Percentiles rank a stretch among this genome's conserved stretches.
Conservation (phyloP, 179 eudicot genomes). For the Corrigiola litoralis region DNA sequence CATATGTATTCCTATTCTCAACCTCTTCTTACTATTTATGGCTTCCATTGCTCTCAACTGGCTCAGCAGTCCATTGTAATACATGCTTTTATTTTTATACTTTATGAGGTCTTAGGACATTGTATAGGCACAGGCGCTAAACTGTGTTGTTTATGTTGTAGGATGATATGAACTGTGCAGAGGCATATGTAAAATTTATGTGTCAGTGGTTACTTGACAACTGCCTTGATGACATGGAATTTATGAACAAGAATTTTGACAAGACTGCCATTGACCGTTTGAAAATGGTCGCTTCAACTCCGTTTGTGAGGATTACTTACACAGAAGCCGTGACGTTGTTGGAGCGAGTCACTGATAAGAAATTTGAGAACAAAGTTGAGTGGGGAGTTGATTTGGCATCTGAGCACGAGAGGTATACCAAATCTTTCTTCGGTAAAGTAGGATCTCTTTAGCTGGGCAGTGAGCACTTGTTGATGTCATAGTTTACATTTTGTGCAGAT, state of each 20-base stretch:
- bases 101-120: background rate
- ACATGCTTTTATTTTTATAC: background rate
- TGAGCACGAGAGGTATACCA: constrained; percentile 80
- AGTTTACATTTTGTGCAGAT: constrained; percentile 31
- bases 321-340: constrained; percentile 74
- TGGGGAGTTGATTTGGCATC: constrained; percentile 97
- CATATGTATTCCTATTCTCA: no score
- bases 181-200: constrained; percentile 77
- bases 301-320: constrained; percentile 70
- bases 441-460: background rate
- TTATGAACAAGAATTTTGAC: constrained; percentile 69
- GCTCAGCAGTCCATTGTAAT: no score
- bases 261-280: constrained; percentile 73
- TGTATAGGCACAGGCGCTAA: background rate
- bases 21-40: no score
- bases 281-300: constrained; percentile 66
- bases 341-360: constrained; percentile 59
- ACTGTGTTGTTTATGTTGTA: constrained; percentile 21
- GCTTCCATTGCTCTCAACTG: no score
- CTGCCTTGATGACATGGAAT: constrained; percentile 92
- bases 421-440: background rate
- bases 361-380: constrained; percentile 88
- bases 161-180: constrained; percentile 98
- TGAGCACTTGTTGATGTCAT: background rate
- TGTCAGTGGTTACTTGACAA: constrained; percentile 89